Conservation (phyloP, 768 basidiomycete species). For the Phlebiopsis flavidoalba region DNA sequence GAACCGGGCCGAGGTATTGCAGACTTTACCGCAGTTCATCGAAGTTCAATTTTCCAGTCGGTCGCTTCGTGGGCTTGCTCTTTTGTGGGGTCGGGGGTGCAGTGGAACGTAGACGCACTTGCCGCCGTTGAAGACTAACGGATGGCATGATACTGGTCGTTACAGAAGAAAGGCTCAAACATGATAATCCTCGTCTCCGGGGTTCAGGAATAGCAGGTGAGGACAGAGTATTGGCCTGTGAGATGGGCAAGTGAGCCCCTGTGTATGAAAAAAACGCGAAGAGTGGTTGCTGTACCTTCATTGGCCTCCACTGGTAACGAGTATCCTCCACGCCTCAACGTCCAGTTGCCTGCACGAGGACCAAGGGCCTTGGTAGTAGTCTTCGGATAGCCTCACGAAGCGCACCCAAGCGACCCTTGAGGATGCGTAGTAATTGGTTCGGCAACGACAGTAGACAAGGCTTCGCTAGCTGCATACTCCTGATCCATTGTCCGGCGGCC, state of each 20-base stretch:
- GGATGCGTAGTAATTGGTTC: conserved; percentile 94
- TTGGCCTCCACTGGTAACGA: conserved; percentile 97
- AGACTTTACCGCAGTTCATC: conserved; percentile 73
- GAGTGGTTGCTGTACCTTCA: conserved; percentile 54
- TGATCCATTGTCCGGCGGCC: conserved; percentile 79
- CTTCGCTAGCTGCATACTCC: conserved; percentile 65
- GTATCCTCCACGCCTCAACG: conserved; percentile 82
- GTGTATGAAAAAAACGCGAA: not conserved
- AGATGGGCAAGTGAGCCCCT: not conserved
- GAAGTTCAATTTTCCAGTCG: conserved; percentile 92
- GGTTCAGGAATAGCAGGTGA: conserved; percentile 87
- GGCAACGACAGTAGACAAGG: conserved; percentile 52
- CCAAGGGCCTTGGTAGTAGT: conserved; percentile 69
- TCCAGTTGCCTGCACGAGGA: conserved; percentile 67
- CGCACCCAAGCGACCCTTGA: conserved; percentile 81
- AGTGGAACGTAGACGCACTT: conserved; percentile 92
- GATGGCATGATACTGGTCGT: conserved; percentile 94
- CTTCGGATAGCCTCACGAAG: conserved; percentile 84
- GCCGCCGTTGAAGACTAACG: conserved; percentile 90
- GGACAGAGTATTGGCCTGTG: conserved; percentile 88
- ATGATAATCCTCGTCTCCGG: conserved; percentile 97
- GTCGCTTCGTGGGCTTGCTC: conserved; percentile 47
- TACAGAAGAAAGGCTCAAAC: conserved; percentile 98
- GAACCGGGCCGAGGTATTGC: not conserved
- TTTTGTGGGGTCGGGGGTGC: conserved; percentile 69